Conservation (phyloP, 352 stramenopile species). For the Elongisporangium anandrum region DNA sequence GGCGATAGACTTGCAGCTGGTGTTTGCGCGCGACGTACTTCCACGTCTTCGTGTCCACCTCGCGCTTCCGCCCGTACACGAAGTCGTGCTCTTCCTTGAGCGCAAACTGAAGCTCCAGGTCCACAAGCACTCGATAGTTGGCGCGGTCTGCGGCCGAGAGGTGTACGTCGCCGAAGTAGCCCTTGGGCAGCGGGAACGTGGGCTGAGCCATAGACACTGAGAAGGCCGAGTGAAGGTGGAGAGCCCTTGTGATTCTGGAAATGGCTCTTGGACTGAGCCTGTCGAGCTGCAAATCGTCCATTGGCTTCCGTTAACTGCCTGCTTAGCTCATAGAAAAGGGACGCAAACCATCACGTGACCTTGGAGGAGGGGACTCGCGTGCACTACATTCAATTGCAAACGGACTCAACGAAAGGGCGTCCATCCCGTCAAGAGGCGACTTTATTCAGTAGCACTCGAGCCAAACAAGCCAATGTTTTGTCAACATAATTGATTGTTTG, state of each 20-base stretch:
- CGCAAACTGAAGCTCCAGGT: background rate
- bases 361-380: no score
- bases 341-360: no score
- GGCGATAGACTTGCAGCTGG: conserved; percentile 27
- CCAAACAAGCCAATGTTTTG: no score
- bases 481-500: no score
- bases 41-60: conserved; percentile 21
- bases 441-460: no score
- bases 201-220: background rate
- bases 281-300: background rate
- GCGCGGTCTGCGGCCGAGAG: background rate
- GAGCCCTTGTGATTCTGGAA: background rate
- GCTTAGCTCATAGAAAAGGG: no score
- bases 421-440: no score
- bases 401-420: no score
- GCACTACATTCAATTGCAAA: no score
- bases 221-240: no score
- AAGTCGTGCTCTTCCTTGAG: background rate
- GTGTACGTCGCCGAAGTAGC: conserved; percentile 20
- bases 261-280: background rate
- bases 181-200: conserved; percentile 22
- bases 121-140: background rate
- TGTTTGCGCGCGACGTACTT: conserved; percentile 29
- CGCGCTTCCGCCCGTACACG: background rate
- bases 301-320: background rate